Evolutionary conservation across 495 filamentous ascomycete species (phyloP).

Genomic region (Annulohypoxylon stygium): DNA sequence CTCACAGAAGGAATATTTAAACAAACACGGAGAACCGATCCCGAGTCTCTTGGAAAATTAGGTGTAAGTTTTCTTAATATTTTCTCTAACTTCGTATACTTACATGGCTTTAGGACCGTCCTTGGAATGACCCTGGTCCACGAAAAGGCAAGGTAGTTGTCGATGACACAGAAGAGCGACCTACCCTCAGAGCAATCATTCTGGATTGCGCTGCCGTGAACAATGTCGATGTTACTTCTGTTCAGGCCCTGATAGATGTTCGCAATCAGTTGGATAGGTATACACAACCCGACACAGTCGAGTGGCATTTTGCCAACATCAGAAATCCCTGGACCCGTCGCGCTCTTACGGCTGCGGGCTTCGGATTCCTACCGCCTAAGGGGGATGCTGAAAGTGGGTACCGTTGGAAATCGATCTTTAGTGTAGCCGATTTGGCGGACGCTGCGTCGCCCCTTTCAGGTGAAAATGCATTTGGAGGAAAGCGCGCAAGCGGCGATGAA

Average conservation of each 20-base stretch:
- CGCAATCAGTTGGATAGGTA: slow-evolving; percentile 64
- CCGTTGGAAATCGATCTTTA: slow-evolving; percentile 47
- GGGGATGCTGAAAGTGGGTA: slow-evolving; percentile 43
- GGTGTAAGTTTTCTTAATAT: slow-evolving; percentile 51
- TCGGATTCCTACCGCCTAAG: slow-evolving; percentile 53
- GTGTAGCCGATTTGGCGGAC: slow-evolving; percentile 44
- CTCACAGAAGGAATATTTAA: slow-evolving; percentile 60
- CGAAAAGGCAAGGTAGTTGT: slow-evolving; percentile 63
- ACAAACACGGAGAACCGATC: slow-evolving; percentile 56
- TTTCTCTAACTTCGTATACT: slow-evolving; percentile 31
- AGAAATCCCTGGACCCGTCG: slow-evolving; percentile 64
- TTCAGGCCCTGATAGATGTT: slow-evolving; percentile 64
- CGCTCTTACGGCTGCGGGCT: slow-evolving; percentile 62
- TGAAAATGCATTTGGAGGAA: slow-evolving; percentile 8
- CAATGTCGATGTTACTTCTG: slow-evolving; percentile 62
- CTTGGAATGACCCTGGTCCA: slow-evolving; percentile 92
- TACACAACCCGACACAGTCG: slow-evolving; percentile 60
- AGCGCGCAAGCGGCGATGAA: slow-evolving; percentile 27
- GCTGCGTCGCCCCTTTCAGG: slow-evolving; percentile 42
- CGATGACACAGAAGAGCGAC: slow-evolving; percentile 52
- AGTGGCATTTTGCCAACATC: slow-evolving; percentile 66
- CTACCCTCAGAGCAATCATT: slow-evolving; percentile 62
- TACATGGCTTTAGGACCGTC: slow-evolving; percentile 52
- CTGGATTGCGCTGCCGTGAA: slow-evolving; percentile 65
- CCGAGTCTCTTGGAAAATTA: slow-evolving; percentile 53